phyloP scores from a whole-genome alignment of 1,284 basidiomycete species.

The Ganoderma boninense region DNA sequence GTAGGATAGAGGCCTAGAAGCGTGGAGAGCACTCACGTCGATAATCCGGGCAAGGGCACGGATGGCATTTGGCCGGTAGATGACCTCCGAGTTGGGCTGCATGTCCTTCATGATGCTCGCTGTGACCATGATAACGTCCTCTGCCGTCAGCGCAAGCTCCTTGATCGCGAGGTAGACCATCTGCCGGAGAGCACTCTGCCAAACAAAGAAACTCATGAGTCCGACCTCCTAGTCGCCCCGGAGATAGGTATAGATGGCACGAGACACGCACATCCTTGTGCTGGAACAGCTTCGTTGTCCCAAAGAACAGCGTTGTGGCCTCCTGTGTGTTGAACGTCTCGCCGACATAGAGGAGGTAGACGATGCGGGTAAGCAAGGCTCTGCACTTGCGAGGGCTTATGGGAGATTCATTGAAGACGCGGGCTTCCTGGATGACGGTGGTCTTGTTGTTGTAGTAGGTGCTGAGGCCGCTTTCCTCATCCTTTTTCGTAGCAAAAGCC shows the following conservation, averaged over 20 bases:
- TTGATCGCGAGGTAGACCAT: conserved; percentile 99
- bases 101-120: conserved; percentile 99
- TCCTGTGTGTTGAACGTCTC: conserved; percentile 97
- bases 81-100: conserved; percentile 98
- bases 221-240: background rate
- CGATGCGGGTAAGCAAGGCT: conserved; percentile 94
- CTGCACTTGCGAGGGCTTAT: conserved; percentile 98
- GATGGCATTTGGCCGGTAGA: conserved; percentile 98
- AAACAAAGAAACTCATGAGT: conserved; percentile 2
- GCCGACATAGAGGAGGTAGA: conserved; percentile 96
- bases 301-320: conserved; percentile 98
- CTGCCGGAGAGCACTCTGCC: conserved; percentile 92
- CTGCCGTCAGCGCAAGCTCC: conserved; percentile 94
- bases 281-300: conserved; percentile 98
- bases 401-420: conserved; percentile 99
- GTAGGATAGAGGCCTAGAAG: background rate
- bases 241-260: conserved; percentile 9
- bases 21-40: conserved; percentile 64
- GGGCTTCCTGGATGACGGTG: conserved; percentile 96
- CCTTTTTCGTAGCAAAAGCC: conserved; percentile 89
- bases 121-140: conserved; percentile 99
- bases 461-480: conserved; percentile 89
- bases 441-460: conserved; percentile 95
- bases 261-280: conserved; percentile 91
- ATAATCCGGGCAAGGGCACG: conserved; percentile 96